A percentile compares a stretch with the other conserved stretches of the same genome.
Evolutionary conservation across 176 grass and related monocot genomes (phyloP).

Genomic region (Aechmea fasciata): DNA sequence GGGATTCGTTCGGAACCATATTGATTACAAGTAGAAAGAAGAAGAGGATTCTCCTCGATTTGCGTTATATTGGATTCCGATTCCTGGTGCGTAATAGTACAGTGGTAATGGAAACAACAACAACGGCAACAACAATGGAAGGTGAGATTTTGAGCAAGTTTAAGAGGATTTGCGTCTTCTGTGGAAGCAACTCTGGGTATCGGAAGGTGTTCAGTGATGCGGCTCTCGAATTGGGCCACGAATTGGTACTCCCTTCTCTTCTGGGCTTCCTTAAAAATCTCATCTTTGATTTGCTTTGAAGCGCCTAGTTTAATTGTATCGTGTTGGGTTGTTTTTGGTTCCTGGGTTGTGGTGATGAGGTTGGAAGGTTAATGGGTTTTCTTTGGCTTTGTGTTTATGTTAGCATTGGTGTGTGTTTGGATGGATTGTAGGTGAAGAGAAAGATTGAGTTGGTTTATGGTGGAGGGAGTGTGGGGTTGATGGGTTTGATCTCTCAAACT

Average conservation of each 20-base stretch:
- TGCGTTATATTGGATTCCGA: neutral
- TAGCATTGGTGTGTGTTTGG: constrained; percentile 4
- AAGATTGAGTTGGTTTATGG: constrained; percentile 86
- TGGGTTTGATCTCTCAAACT: constrained; percentile 86
- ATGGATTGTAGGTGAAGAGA: constrained; percentile 48
- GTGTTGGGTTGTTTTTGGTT: neutral
- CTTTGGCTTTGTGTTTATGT: constrained; percentile 7
- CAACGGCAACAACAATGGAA: constrained; percentile 26
- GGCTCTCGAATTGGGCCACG: constrained; percentile 73
- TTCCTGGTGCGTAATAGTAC: constrained; percentile 7
- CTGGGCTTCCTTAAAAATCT: neutral
- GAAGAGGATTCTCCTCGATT: neutral
- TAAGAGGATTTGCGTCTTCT: constrained; percentile 91
- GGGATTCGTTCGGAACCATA: neutral
- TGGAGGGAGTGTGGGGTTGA: constrained; percentile 88
- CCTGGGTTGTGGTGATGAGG: neutral
- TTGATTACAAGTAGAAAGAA: neutral
- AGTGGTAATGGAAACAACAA: constrained; percentile 23
- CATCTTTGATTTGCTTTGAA: neutral
- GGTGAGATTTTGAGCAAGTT: constrained; percentile 43
- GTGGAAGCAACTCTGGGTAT: constrained; percentile 86
- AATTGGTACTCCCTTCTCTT: constrained; percentile 46
- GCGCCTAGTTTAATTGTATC: neutral
- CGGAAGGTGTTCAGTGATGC: constrained; percentile 71
- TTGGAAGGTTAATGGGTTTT: neutral